Base-by-base conservation (phyloP, 768 basidiomycete genomes). In the Xerocomus brunneocitrinus region DNA sequence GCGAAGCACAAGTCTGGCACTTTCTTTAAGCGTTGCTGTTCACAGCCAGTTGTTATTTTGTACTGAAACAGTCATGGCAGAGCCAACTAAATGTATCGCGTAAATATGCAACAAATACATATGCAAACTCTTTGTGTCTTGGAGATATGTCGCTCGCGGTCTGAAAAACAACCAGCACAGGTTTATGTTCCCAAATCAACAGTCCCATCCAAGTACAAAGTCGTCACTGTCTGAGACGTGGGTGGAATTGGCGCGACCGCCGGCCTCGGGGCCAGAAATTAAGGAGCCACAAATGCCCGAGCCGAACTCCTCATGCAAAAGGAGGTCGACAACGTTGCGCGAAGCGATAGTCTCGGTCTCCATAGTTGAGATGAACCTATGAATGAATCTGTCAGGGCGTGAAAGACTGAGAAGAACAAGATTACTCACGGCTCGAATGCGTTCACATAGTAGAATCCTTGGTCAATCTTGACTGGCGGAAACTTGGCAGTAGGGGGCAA, bases 391-490 rank as follows among this genome's bases (percentile, higher is more conserved):
- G 46, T 51, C 42, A 55, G 36, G 42, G 39, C 16, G n/a, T 19
- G 27, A 55, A 52, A 28, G 32, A 16, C 43, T 38, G 27, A 39
- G 31, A 43, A 48, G 16, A n/a, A 10, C 2, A 50, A 46, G 49
- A 13, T 43, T 12, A 80, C 85, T 63, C 72, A 89, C 82, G 91
- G 85, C 73, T 98, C 95, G 58, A 97, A 89, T 1, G 89, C 83
- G 59, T 94, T 95, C 43, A 93, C 85, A 62, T 98, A 98, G 73
- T 91, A 95, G 41, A 97, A 75, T 4, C 89, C 87, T 50, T 78
- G 73, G 53, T 82, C 86, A 5, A 93, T 80, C 68, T 83, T 84
- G 52, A 95, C 76, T 2, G 91, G 86, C 31, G 94, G 85, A 71
- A 91, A 93, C 12, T 66, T 63, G 5, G 71, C 66, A 6, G 80